These are phyloP conservation scores for Bipolaris cookei DNA, from an alignment of 2,329 filamentous ascomycete species.

Conservation along the genomic window DNA sequence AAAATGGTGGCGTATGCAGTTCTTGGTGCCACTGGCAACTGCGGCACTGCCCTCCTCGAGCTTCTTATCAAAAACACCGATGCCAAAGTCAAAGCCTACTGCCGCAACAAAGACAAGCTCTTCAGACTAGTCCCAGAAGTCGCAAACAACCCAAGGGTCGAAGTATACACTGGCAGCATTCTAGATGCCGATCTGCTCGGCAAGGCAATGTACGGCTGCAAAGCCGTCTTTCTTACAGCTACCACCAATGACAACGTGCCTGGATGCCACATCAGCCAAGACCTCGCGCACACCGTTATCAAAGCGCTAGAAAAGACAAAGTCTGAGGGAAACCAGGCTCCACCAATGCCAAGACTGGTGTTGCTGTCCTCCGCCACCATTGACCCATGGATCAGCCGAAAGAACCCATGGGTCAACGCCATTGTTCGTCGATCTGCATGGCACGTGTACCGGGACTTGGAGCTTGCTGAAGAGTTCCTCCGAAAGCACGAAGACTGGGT, in stretches of 20 bases:
- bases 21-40: slow-evolving; percentile 23
- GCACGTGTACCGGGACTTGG: slow-evolving; percentile 53
- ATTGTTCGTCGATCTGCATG: slow-evolving; percentile 35
- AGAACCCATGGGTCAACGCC: slow-evolving; percentile 37
- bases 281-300: slow-evolving; percentile 39
- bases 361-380: slow-evolving; percentile 54
- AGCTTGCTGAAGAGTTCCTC: slow-evolving; percentile 46
- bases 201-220: slow-evolving; percentile 45
- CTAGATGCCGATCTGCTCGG: slow-evolving; percentile 49
- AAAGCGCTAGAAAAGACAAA: slow-evolving; percentile 37
- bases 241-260: slow-evolving; percentile 55
- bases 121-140: slow-evolving; percentile 3
- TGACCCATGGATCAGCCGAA: slow-evolving; percentile 34
- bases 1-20: slow-evolving; percentile 11
- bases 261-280: slow-evolving; percentile 45
- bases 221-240: slow-evolving; percentile 52
- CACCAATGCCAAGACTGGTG: slow-evolving; percentile 36
- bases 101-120: slow-evolving; percentile 22
- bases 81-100: slow-evolving; percentile 19
- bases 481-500: slow-evolving; percentile 50
- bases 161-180: slow-evolving; percentile 54
- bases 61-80: slow-evolving; percentile 9
- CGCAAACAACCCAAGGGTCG: slow-evolving; percentile 25
- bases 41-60: slow-evolving; percentile 17
- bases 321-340: not conserved